Evolutionary conservation across 139 green algal genomes (phyloP), one percentile per base, ranked within the genome.

Genomic region (Chlorella sorokiniana): DNA sequence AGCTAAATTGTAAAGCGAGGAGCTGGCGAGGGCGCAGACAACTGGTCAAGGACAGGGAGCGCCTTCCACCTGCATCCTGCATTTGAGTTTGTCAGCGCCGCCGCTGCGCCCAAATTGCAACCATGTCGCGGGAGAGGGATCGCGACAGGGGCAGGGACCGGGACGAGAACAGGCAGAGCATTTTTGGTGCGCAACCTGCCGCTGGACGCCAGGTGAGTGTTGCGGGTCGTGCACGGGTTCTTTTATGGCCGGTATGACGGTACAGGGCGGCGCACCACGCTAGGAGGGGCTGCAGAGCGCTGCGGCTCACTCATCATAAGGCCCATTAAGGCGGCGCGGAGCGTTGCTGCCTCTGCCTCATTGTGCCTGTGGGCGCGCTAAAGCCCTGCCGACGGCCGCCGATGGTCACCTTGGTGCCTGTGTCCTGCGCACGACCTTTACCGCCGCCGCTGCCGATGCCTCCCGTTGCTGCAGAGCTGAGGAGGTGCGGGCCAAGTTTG

Each of bases 101-200:
- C 25, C 3, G 6, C 38, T 29, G 0, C 3, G 3, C 20, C 38
- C 20, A 71, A 33, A 3, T 16, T 52, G 37, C 65, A 42, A 48
- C 25, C 41, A 75, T 75, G 68, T 78, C 44, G 1, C 48, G 71
- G 20, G 71, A 31, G 11, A 67, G 59, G 59, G 71, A 64, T 5
- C 52, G 52, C 37, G 52, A 27, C 2, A 31, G 6, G 6, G 51
- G 40, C 2, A 31, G 6, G 6, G 51, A 61, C 29, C 41, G 69
- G 42, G 42, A 59, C 29, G 44, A 62, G 31, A 16, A 5, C 44
- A 20, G 45, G 10, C 25, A 72, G 79, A 33, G 59, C 7, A 72
- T 96, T 14, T 83, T n/a, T 96, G 0, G 81, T 93, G 18, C 74
- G 93, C 14, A 96, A 96, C 71, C 51, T 96, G 33, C 92, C 91